A percentile compares a stretch with the other conserved stretches of the same genome.
Conservation (phyloP, 257 asterid species). For the Penstemon davidsonii region DNA sequence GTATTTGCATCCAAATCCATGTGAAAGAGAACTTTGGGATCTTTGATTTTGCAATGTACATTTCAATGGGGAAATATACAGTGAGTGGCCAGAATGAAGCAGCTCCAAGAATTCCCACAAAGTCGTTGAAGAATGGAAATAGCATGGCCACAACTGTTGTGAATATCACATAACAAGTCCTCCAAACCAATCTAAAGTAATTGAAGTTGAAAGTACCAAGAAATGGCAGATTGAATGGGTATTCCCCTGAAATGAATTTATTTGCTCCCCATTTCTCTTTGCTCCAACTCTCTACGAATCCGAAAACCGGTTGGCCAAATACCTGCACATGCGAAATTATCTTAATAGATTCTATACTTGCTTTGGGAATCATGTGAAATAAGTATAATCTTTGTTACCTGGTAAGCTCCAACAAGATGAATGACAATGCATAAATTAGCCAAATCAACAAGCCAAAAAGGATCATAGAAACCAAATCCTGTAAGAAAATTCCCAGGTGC, state of each 20-base stretch:
- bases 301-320: conserved; percentile 60
- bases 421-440: conserved; percentile 62
- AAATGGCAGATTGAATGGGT: conserved; percentile 22
- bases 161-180: conserved; percentile 50
- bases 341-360: too few relatives aligned
- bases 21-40: conserved; percentile 34
- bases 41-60: conserved; percentile 46
- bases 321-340: conserved; percentile 35
- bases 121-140: conserved; percentile 71
- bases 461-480: conserved; percentile 77
- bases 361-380: too few relatives aligned
- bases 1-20: conserved; percentile 49
- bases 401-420: conserved; percentile 77
- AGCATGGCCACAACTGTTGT: conserved; percentile 56
- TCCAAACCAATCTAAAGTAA: conserved; percentile 56
- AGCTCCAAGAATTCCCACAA: conserved; percentile 70
- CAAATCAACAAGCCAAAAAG: conserved; percentile 61
- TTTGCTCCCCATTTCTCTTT: conserved; percentile 38
- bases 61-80: conserved; percentile 61
- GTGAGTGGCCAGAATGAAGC: conserved; percentile 67
- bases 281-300: conserved; percentile 45
- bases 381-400: conserved; percentile 30
- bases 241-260: conserved; percentile 34
- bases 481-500: conserved; percentile 81
- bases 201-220: conserved; percentile 35